Evolutionary conservation across 257 asterid species (phyloP).

Genomic region (Nicotiana tomentosiformis): DNA sequence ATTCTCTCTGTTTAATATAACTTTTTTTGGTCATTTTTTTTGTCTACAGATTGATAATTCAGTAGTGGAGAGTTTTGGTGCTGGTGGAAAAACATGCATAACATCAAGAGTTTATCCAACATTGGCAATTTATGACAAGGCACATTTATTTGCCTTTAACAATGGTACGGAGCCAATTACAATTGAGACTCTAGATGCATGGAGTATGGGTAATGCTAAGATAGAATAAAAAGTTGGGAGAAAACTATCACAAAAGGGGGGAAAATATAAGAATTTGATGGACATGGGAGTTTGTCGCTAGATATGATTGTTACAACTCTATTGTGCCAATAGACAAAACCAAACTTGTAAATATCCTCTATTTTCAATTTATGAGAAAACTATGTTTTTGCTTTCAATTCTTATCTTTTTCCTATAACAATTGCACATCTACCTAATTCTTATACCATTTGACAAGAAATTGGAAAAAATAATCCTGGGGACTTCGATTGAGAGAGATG

Average conservation of each 20-base stretch:
- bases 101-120: conserved; percentile 8
- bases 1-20: neutral
- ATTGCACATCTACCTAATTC: neutral
- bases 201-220: conserved; percentile 6
- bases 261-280: neutral
- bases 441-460: neutral
- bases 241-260: neutral
- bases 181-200: neutral
- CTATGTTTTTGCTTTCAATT: neutral
- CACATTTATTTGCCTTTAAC: neutral
- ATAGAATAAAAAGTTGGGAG: neutral
- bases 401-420: accelerated
- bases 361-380: neutral
- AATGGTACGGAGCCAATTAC: conserved; percentile 3
- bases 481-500: too few relatives aligned
- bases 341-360: neutral
- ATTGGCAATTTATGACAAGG: neutral
- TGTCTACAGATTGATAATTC: conserved; percentile 22
- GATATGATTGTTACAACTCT: neutral
- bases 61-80: conserved; percentile 18
- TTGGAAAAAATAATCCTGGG: too few relatives aligned
- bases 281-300: neutral
- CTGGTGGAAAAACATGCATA: conserved; percentile 7
- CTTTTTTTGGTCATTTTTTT: neutral
- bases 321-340: neutral